Evolutionary conservation across 192 early-diverging fungal genomes (phyloP).

Genomic region (Helicostylum pulchrum): DNA sequence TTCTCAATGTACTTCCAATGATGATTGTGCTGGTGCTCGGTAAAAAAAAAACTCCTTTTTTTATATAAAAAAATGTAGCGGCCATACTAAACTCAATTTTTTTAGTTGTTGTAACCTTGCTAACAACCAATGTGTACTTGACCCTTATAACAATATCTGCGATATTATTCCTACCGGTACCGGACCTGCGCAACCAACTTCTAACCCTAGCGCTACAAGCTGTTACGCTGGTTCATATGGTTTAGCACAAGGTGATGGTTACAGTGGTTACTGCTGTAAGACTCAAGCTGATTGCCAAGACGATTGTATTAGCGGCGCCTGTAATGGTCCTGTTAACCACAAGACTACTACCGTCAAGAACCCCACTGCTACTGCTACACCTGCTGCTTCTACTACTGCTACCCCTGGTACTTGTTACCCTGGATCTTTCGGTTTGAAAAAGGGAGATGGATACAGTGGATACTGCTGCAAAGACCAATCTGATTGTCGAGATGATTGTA

Average conservation of each 20-base stretch:
- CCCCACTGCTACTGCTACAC: not conserved
- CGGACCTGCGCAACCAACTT: no score
- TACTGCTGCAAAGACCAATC: slow-evolving; percentile 12
- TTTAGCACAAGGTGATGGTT: no score
- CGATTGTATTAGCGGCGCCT: no score
- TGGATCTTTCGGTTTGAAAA: slow-evolving; percentile 4
- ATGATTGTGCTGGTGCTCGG: slow-evolving; percentile 23
- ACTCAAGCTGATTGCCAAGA: no score
- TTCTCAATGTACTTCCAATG: slow-evolving; percentile 13
- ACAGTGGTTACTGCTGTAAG: no score
- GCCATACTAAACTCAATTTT: not conserved
- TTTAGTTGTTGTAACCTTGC: slow-evolving; percentile 25
- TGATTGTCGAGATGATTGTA: slow-evolving; percentile 8
- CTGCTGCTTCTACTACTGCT: not conserved
- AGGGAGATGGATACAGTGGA: slow-evolving; percentile 1
- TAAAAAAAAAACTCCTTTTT: no score
- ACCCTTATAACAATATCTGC: slow-evolving; percentile 23
- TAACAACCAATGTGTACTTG: slow-evolving; percentile 24
- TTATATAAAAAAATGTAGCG: no score
- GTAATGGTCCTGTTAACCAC: no score
- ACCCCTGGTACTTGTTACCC: not conserved
- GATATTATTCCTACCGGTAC: slow-evolving; percentile 16
- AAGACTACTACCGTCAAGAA: no score
- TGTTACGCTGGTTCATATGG: no score
- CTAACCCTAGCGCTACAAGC: no score